Evolutionary conservation across 805 yeast genomes (phyloP).

Genomic region (Yamadazyma insecticola): DNA sequence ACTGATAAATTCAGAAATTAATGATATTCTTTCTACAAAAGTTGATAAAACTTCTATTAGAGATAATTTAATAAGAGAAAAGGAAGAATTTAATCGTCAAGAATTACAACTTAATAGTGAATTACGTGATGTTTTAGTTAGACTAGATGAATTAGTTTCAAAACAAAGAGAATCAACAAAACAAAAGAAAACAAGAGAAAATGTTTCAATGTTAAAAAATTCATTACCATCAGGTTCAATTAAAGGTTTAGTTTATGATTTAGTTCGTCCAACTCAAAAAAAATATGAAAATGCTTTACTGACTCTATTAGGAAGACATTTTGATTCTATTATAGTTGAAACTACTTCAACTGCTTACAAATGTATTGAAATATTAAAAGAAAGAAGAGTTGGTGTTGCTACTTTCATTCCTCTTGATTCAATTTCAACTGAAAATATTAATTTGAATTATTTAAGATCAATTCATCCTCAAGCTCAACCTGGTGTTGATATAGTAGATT

Average conservation of each 20-base stretch:
- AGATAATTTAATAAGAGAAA: conserved; percentile 24
- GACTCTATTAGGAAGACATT: conserved; percentile 70
- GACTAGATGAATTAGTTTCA: conserved; percentile 70
- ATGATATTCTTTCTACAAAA: conserved; percentile 25
- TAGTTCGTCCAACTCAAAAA: conserved; percentile 71
- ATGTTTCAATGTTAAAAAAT: conserved; percentile 62
- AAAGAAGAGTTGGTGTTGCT: conserved; percentile 79
- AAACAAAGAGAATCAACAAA: conserved; percentile 69
- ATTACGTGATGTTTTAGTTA: conserved; percentile 53
- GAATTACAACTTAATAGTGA: conserved; percentile 62
- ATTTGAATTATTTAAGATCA: conserved; percentile 51
- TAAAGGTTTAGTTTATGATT: conserved; percentile 72
- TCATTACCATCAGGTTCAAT: conserved; percentile 74
- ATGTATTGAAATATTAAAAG: conserved; percentile 76
- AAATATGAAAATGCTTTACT: conserved; percentile 71
- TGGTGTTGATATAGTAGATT: conserved; percentile 68
- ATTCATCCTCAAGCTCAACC: conserved; percentile 56
- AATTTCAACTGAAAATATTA: conserved; percentile 49
- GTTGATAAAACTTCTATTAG: conserved; percentile 21
- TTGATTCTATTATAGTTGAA: conserved; percentile 84
- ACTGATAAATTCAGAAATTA: conserved; percentile 25
- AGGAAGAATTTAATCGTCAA: conserved; percentile 35
- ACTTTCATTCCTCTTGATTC: conserved; percentile 87
- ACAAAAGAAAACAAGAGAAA: conserved; percentile 69
- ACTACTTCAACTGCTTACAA: conserved; percentile 60